Percentiles rank a stretch among this genome's conserved stretches.
Conservation (phyloP, 371 early-diverging fungal genomes). For the Rhizopus delemar region DNA sequence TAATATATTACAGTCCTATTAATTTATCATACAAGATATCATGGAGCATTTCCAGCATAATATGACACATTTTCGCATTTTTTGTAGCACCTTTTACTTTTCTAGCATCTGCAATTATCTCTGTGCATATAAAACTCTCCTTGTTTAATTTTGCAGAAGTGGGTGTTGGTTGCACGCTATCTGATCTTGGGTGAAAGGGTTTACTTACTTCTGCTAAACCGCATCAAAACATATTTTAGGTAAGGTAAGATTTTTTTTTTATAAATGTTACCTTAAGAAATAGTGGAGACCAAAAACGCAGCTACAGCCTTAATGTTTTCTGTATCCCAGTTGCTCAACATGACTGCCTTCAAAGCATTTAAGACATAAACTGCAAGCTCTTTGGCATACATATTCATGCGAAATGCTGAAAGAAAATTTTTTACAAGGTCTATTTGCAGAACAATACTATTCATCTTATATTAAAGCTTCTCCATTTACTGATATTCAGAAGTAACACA, state of each 20-base stretch:
- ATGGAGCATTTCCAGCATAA: conserved; percentile 71
- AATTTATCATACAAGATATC: conserved; percentile 62
- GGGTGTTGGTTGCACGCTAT: conserved; percentile 14
- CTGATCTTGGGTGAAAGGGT: conserved; percentile 8
- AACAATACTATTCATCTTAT: background rate
- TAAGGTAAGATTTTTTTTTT: background rate
- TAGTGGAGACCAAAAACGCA: conserved; percentile 70
- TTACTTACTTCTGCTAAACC: background rate
- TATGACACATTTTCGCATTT: conserved; percentile 60
- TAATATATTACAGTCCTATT: conserved; percentile 19
- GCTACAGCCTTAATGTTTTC: conserved; percentile 69
- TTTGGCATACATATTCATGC: conserved; percentile 60
- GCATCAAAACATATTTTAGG: background rate
- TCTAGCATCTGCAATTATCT: conserved; percentile 46
- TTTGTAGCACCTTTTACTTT: conserved; percentile 28
- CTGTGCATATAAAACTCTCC: conserved; percentile 3
- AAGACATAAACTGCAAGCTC: conserved; percentile 57
- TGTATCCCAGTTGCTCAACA: conserved; percentile 61
- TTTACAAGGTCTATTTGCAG: conserved; percentile 58
- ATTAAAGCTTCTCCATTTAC: conserved; percentile 60
- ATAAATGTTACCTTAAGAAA: conserved; percentile 54
- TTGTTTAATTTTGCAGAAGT: background rate
- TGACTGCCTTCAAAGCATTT: conserved; percentile 57
- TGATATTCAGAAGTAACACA: conserved; percentile 62
- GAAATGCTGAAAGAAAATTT: conserved; percentile 62